Evolutionary conservation across 192 early-diverging fungal genomes (phyloP).

Genomic region (Linnemannia schmuckeri): DNA sequence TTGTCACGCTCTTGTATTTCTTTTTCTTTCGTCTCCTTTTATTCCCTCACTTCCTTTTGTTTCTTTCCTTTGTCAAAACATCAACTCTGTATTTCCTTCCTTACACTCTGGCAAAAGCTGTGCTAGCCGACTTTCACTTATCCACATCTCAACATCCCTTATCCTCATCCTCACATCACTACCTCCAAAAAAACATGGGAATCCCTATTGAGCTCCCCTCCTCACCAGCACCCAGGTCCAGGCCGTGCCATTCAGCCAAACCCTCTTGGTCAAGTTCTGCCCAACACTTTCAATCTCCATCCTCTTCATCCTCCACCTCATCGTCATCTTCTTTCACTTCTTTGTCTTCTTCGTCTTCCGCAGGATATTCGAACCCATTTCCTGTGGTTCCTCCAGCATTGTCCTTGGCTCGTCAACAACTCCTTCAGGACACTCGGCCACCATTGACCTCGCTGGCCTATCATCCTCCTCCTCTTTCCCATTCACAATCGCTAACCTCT

Average conservation of each 20-base stretch:
- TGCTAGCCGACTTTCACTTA: not conserved
- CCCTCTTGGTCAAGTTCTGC: slow-evolving; percentile 30
- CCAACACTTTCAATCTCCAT: not conserved
- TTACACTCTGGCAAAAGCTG: not conserved
- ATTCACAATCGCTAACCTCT: not conserved
- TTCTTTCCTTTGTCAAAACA: not conserved
- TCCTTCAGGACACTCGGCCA: slow-evolving; percentile 14
- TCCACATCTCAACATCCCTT: not conserved
- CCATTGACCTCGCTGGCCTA: slow-evolving; percentile 16
- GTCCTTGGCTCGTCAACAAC: not conserved
- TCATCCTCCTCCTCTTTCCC: not conserved
- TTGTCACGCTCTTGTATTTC: not conserved
- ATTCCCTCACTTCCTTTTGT: not conserved
- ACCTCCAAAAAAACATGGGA: slow-evolving; percentile 18
- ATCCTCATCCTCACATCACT: not conserved
- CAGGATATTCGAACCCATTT: not conserved
- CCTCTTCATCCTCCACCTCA: not conserved
- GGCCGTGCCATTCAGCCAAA: slow-evolving; percentile 33
- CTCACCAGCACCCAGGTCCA: slow-evolving; percentile 6
- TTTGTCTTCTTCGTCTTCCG: not conserved
- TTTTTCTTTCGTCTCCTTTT: not conserved
- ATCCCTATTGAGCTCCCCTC: slow-evolving; percentile 32
- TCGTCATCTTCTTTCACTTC: not conserved
- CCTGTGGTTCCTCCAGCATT: not conserved
- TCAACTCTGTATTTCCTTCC: not conserved